phyloP scores from a whole-genome alignment of 768 basidiomycete genomes.

The Dioszegia crocea region DNA sequence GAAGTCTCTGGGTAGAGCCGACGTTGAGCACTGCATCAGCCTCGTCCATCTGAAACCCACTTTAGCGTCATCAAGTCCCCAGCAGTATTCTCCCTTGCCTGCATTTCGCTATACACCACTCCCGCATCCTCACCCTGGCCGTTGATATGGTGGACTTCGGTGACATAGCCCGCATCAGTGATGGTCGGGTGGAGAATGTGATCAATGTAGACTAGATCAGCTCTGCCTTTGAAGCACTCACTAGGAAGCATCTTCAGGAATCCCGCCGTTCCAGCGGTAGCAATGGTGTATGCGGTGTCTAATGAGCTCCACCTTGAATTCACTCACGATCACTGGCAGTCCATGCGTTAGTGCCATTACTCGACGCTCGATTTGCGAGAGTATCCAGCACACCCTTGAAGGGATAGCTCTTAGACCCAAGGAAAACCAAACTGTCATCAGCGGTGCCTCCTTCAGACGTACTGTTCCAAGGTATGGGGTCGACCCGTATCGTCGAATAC shows the following conservation, averaged over 20 bases:
- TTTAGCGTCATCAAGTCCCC: slow-evolving; percentile 82
- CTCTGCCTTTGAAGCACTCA: neutral
- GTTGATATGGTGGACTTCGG: slow-evolving; percentile 88
- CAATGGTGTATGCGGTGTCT: slow-evolving; percentile 89
- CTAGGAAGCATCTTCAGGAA: slow-evolving; percentile 52
- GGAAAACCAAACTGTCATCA: slow-evolving; percentile 69
- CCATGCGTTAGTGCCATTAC: slow-evolving; percentile 73
- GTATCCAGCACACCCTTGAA: slow-evolving; percentile 94
- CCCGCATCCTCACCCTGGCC: slow-evolving; percentile 84
- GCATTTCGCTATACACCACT: slow-evolving; percentile 69
- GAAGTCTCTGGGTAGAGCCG: slow-evolving; percentile 74
- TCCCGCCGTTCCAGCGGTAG: slow-evolving; percentile 91
- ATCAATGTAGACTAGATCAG: slow-evolving; percentile 67
- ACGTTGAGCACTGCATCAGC: slow-evolving; percentile 62
- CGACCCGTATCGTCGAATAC: slow-evolving; percentile 93
- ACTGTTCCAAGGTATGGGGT: slow-evolving; percentile 96
- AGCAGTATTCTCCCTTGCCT: slow-evolving; percentile 75
- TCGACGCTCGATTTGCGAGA: slow-evolving; percentile 77
- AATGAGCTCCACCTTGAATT: neutral
- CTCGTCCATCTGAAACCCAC: slow-evolving; percentile 55
- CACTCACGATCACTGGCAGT: slow-evolving; percentile 61
- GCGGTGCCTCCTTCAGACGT: slow-evolving; percentile 40
- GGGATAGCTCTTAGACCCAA: slow-evolving; percentile 92
- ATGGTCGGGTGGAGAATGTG: slow-evolving; percentile 96
- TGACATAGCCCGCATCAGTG: slow-evolving; percentile 74